A percentile compares a stretch with the other conserved stretches of the same genome.
These are phyloP conservation scores for Fraxinus nigra DNA, from an alignment of 305 asterid genomes.

Conservation along the genomic window DNA sequence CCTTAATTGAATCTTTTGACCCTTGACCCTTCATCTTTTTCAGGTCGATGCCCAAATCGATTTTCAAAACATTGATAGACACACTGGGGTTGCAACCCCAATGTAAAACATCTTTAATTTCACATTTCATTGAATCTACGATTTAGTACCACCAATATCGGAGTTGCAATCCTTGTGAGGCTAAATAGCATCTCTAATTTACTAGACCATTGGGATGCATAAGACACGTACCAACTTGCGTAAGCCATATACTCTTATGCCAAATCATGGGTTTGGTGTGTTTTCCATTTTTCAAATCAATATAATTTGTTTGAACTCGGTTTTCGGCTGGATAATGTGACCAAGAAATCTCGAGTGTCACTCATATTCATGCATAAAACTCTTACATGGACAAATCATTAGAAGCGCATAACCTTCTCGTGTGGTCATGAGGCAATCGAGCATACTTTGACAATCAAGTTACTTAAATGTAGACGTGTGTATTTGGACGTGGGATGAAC, in stretches of 20 bases:
- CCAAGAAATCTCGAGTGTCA: neutral
- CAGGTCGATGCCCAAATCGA: too few relatives aligned
- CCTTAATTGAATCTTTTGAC: too few relatives aligned
- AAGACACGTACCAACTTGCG: neutral
- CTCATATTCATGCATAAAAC: neutral
- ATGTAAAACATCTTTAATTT: too few relatives aligned
- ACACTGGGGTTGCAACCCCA: too few relatives aligned
- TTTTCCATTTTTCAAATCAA: neutral
- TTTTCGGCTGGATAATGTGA: neutral
- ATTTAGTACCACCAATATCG: too few relatives aligned
- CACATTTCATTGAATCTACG: too few relatives aligned
- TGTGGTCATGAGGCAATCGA: neutral
- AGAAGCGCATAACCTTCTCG: neutral
- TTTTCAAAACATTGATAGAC: too few relatives aligned
- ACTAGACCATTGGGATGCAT: neutral
- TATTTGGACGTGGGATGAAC: neutral
- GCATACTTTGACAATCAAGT: neutral
- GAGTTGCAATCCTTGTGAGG: too few relatives aligned
- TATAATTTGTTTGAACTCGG: neutral
- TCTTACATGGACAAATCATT: neutral
- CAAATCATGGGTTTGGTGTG: neutral
- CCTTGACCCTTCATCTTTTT: too few relatives aligned
- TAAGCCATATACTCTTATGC: neutral
- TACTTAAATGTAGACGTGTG: neutral
- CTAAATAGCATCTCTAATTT: neutral